Evolutionary conservation across 2,329 filamentous ascomycete species (phyloP), one percentile per base, ranked within the genome.

Genomic region (Fusarium napiforme): DNA sequence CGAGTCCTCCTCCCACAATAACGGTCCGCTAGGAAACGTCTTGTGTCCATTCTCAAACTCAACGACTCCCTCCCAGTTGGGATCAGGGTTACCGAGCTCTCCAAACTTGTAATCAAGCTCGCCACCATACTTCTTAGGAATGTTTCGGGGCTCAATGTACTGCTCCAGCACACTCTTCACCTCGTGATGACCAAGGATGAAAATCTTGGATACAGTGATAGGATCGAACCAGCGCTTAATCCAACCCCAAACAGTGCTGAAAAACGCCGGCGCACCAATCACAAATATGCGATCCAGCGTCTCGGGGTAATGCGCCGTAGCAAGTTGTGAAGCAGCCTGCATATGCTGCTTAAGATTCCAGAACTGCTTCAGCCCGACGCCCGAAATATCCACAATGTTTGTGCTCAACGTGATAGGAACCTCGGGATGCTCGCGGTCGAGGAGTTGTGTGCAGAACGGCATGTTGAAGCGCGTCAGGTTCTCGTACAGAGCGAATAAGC

Each of bases 211-310:
- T 7, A 95, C 93, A 39, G 96, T 98, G 71, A 95, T 94, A 11
- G 95, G 95, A 84, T 95, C 93, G 79, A 97, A 97, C 95, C 95
- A 97, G 79, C 93, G 92, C 87, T 97, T 97, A 83, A 97, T 89
- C 94, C 95, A 97, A 74, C 93, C 91, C 95, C 95, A 96, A 68
- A 97, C 93, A 6, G 94, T 97, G 56, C 93, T 93, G 85, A 97
- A 97, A 87, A 97, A 97, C 50, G 89, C 85, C 12, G 96, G 96
- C 1, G 96, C 96, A 69, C 95, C 95, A 72, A 98, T 94, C 78
- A 98, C 93, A 71, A 86, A 87, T 77, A 87, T 86, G 42, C 84
- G 77, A 67, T 83, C 96, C 56, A 98, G 85, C 1, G 95, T 98
- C 84, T 98, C 96, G 2, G 96, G 96, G 81, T 98, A 98, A 83